Base-by-base conservation (phyloP, 2,329 filamentous ascomycete species). In the Fusarium illudens region DNA sequence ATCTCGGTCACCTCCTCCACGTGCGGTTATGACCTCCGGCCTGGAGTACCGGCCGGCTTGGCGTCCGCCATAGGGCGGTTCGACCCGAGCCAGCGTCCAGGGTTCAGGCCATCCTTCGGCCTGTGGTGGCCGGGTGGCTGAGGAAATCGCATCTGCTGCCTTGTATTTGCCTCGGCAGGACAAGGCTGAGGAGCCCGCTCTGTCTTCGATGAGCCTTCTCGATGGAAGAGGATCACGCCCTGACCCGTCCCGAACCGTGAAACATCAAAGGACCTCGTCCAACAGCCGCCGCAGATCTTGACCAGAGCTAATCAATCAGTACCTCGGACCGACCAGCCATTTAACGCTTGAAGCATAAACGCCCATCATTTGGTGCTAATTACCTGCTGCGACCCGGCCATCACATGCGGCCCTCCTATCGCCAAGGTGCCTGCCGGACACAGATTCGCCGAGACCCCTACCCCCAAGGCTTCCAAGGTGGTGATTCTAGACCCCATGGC, bases 41-140 rank as follows among this genome's bases (percentile, higher is more conserved):
- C 57, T 54, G 44, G 60, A 64, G 56, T 71, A 46, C 65, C 62
- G 59, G 53, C 53, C 53, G 64, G 49, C 50, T 62, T 60, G 58
- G 58, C 56, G 44, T 27, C 44, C 39, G 46, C 58, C 51, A 59
- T 50, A 58, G 59, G 55, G 54, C 71, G 66, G 68, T 71, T 70
- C 71, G 64, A 70, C 36, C 71, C 68, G 71, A 66, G 52, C 58
- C 61, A 63, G 22, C 13, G 54, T 64, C 42, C 54, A 64, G 60
- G 52, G 50, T 15, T 64, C 32, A 15, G 22, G n/a, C 34, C 36
- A 34, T 37, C 33, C 27, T 48, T 48, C 37, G 20, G 52, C 61
- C 32, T 46, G 60, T 57, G 49, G 59, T 66, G 58, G n/a, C 57
- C 39, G 36, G 30, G 54, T 57, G 29, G 39, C 37, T 29, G 25